Evolutionary conservation across 768 basidiomycete species (phyloP), one percentile per base, ranked within the genome.

Genomic region (Rhodotorula graminis): DNA sequence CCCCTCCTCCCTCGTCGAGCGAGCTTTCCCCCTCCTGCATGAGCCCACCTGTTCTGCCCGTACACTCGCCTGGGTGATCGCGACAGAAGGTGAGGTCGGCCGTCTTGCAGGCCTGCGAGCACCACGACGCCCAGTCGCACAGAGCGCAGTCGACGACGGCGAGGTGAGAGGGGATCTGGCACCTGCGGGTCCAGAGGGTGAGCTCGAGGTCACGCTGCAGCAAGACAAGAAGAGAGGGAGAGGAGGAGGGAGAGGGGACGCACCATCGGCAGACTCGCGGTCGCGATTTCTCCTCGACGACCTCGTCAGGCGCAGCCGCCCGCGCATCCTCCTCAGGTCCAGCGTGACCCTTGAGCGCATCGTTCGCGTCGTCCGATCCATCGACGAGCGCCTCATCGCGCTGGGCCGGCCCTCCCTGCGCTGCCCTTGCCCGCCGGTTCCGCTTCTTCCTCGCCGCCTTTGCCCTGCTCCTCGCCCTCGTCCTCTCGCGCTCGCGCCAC

Each of bases 101-200:
- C 27, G 63, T 65, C 50, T 65, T 70, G 63, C 69, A 70, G 2
- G 69, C 15, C 50, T 70, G 69, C 18, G 49, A 60, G 50, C 69
- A 70, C 69, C 69, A 70, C 42, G 55, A 65, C 19, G 49, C 69
- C 63, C 63, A 70, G 16, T 64, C 29, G 49, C 69, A 70, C 29
- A 49, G 37, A 21, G 57, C 44, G 52, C 69, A 70, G 23, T 29
- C 63, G n/a, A 65, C 63, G 0, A 23, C 37, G 9, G 23, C 63
- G 63, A 2, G 9, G 33, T 40, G 42, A 1, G 49, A 42, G 10
- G 69, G 63, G 37, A 70, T 4, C 56, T 70, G 69, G 31, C 69
- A 70, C 69, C 69, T 70, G 56, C 1, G 19, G 23, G n/a, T 9
- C n/a, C 37, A 40, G 23, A 11, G 23, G 11, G 31, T 52, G 33